These are phyloP conservation scores for Ophiostoma ulmi DNA, from an alignment of 2,329 filamentous ascomycete species.

Conservation along the genomic window DNA sequence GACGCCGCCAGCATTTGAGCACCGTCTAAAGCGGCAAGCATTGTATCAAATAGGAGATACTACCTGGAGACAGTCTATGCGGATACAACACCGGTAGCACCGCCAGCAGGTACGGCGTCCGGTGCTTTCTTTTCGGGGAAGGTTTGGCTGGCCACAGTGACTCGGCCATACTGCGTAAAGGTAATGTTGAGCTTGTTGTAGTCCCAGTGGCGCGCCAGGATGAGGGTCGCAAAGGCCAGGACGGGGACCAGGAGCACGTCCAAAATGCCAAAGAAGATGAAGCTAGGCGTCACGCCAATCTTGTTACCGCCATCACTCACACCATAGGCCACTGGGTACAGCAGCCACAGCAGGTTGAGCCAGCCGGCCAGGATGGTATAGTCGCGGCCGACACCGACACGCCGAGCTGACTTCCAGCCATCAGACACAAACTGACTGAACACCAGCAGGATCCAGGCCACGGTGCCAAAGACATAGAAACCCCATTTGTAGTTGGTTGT, in stretches of 20 bases:
- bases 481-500: slow-evolving; percentile 52
- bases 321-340: slow-evolving; percentile 52
- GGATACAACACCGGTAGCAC: neutral
- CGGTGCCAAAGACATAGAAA: slow-evolving; percentile 50
- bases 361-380: slow-evolving; percentile 44
- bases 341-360: slow-evolving; percentile 48
- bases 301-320: slow-evolving; percentile 49
- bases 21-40: neutral
- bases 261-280: slow-evolving; percentile 52
- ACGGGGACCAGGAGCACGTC: slow-evolving; percentile 47
- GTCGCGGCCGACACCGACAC: slow-evolving; percentile 42
- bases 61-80: neutral
- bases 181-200: slow-evolving; percentile 47
- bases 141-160: slow-evolving; percentile 38
- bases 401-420: slow-evolving; percentile 38
- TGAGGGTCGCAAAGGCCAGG: slow-evolving; percentile 40
- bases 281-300: slow-evolving; percentile 42
- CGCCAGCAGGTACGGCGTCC: slow-evolving; percentile 19
- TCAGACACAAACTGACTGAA: slow-evolving; percentile 42
- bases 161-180: slow-evolving; percentile 53
- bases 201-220: slow-evolving; percentile 47
- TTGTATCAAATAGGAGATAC: neutral
- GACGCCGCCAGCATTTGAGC: neutral
- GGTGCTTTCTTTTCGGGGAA: slow-evolving; percentile 44
- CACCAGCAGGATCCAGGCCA: slow-evolving; percentile 45